Percentiles rank a stretch among this genome's conserved stretches.
phyloP scores from a whole-genome alignment of 441 rosid genomes.

The Syzygium syzygioides region DNA sequence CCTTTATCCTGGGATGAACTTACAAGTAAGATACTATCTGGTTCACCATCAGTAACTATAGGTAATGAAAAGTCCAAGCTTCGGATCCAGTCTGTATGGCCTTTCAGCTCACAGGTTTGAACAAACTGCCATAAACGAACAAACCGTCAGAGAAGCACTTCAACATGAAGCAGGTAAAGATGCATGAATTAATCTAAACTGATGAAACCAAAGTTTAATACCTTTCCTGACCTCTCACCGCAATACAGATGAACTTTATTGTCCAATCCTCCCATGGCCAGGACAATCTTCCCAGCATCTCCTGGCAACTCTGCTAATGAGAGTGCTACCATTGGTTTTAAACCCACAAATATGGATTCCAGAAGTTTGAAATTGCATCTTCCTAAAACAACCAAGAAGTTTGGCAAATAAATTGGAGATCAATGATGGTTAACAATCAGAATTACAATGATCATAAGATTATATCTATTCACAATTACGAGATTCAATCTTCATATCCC shows the following conservation, averaged over 20 bases:
- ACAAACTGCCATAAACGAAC: constrained; percentile 44
- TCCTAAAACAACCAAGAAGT: constrained; percentile 31
- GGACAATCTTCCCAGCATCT: constrained; percentile 38
- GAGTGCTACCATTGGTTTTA: constrained; percentile 81
- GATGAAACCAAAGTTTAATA: constrained; percentile 13
- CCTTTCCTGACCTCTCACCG: constrained; percentile 76
- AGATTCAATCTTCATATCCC: not conserved
- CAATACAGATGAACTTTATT: constrained; percentile 73
- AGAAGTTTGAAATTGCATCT: constrained; percentile 53
- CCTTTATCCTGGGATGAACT: constrained; percentile 97
- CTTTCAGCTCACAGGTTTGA: constrained; percentile 83
- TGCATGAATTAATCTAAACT: not conserved
- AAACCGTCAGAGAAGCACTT: constrained; percentile 5
- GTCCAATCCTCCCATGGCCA: constrained; percentile 95
- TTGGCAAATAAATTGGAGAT: not conserved
- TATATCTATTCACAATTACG: not conserved
- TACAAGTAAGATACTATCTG: constrained; percentile 58
- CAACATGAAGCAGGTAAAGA: not conserved
- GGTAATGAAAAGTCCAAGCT: constrained; percentile 95
- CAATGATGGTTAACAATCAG: not conserved
- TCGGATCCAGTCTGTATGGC: constrained; percentile 94
- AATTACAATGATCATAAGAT: not conserved
- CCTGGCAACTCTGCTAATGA: constrained; percentile 77
- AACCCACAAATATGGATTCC: constrained; percentile 58
- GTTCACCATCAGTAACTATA: constrained; percentile 26